Base-by-base conservation (phyloP, 2,329 filamentous ascomycete species). In the Epichloe bromicola region DNA sequence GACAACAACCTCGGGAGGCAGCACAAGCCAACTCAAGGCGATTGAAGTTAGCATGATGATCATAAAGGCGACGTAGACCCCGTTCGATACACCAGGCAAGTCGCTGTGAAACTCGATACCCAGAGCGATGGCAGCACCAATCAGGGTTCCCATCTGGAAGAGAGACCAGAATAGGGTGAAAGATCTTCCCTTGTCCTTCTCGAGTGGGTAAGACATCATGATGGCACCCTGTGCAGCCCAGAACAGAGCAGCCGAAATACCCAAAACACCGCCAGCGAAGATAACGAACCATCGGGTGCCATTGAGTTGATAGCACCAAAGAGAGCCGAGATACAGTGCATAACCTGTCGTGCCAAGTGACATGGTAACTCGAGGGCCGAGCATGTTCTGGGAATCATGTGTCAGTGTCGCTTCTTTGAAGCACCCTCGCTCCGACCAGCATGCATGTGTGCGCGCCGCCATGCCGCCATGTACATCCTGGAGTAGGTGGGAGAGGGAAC, bases 101-200 rank as follows among this genome's bases (percentile, higher is more conserved):
- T 46, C 38, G 46, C 50, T 51, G 34, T 51, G 33, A n/a, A 48
- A 51, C 10, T 48, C 40, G 50, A 51, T 51, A 15, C 46, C 50
- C 6, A 51, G 46, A 14, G 50, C 50, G 81, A 51, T 51, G 15
- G 50, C 50, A 8, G 50, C 46, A 56, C 89, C 90, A 66, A 96
- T 87, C 54, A 95, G 88, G 60, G 82, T 88, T 60, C 89, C 89
- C 52, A 89, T 67, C 68, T 95, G 95, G 76, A 95, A 96, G 62
- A 96, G 93, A 65, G 89, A 82, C 89, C 90, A 96, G 70, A 95
- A 95, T 70, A 82, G 82, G 54, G 86, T 86, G 66, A 95, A 94
- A 66, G 88, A 95, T 53, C 83, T 82, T 42, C 89, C 89, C 74
- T 95, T 95, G 56, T 80, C 78, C 34, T 79, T 68, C 69, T 95